A percentile compares a stretch with the other conserved stretches of the same genome.
These are phyloP conservation scores for Pestalotiopsis fici DNA, from an alignment of 2,329 filamentous ascomycete genomes.

Conservation along the genomic window DNA sequence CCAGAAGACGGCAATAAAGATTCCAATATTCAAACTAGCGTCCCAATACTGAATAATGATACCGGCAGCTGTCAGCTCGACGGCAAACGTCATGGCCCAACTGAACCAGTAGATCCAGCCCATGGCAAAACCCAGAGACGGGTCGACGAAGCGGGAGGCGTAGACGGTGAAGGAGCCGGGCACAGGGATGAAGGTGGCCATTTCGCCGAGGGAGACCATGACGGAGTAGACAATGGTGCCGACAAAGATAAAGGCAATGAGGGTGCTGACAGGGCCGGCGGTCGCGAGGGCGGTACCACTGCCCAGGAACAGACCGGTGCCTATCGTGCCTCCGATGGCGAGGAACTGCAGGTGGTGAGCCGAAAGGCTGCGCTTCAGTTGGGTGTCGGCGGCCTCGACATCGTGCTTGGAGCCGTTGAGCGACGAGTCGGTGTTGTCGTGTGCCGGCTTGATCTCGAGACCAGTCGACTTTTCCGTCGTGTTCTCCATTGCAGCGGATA, in stretches of 20 bases:
- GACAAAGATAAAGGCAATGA: slow-evolving; percentile 70
- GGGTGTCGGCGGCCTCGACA: slow-evolving; percentile 28
- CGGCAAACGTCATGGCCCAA: slow-evolving; percentile 70
- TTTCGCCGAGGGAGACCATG: slow-evolving; percentile 71
- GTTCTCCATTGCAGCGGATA: background rate
- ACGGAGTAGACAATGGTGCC: slow-evolving; percentile 74
- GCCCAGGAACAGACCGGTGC: slow-evolving; percentile 73
- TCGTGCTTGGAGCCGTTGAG: slow-evolving; percentile 20
- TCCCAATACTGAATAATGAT: slow-evolving; percentile 79
- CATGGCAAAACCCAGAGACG: slow-evolving; percentile 73
- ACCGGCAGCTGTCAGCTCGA: slow-evolving; percentile 72
- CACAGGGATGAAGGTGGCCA: slow-evolving; percentile 78
- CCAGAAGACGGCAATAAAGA: slow-evolving; percentile 77
- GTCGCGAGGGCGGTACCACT: slow-evolving; percentile 63
- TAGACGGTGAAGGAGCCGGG: slow-evolving; percentile 77
- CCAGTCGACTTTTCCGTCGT: slow-evolving; percentile 3
- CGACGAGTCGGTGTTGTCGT: background rate
- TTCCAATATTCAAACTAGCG: slow-evolving; percentile 60
- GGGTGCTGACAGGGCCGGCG: slow-evolving; percentile 64
- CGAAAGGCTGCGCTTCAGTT: slow-evolving; percentile 31
- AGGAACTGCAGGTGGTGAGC: slow-evolving; percentile 36
- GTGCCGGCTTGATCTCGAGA: slow-evolving; percentile 4
- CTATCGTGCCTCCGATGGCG: slow-evolving; percentile 60
- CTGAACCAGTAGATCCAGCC: slow-evolving; percentile 86
- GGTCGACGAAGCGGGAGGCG: slow-evolving; percentile 70